These are phyloP conservation scores for Phytophthora megakarya DNA, from an alignment of 352 stramenopile genomes.

Conservation along the genomic window DNA sequence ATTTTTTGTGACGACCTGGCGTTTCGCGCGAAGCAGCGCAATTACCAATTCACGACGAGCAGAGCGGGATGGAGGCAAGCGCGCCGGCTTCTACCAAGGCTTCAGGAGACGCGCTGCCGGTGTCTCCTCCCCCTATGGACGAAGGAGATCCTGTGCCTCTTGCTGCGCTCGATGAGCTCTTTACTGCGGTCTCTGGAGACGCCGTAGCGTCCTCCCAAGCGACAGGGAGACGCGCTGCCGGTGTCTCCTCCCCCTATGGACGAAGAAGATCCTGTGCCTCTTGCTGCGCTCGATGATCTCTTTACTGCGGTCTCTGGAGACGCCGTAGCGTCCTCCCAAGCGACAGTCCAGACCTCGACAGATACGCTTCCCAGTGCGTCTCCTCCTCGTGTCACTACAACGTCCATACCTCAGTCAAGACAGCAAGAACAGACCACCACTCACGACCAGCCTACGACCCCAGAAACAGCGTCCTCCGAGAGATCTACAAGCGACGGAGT, in stretches of 20 bases:
- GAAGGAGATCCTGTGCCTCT: neutral
- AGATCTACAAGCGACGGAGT: constrained; percentile 11
- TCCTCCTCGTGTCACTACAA: neutral
- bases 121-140: constrained; percentile 7
- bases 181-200: neutral
- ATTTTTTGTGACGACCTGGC: neutral
- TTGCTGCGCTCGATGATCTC: neutral
- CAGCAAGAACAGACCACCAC: neutral
- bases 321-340: neutral
- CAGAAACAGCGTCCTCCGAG: constrained; percentile 7
- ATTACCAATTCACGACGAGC: neutral
- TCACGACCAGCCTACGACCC: neutral
- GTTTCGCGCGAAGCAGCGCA: too few species aligned
- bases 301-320: neutral
- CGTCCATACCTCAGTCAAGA: neutral
- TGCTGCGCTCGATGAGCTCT: neutral
- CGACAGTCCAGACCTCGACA: neutral
- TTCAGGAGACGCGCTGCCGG: neutral
- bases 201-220: neutral
- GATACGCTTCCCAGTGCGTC: constrained; percentile 2
- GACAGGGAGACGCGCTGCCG: too few species aligned
- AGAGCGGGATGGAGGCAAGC: constrained; percentile 22
- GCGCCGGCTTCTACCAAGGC: neutral
- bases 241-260: constrained; percentile 9
- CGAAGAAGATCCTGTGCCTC: neutral